These are phyloP conservation scores for Prunus yedoensis DNA, from an alignment of 331 rosid species.

Conservation along the genomic window DNA sequence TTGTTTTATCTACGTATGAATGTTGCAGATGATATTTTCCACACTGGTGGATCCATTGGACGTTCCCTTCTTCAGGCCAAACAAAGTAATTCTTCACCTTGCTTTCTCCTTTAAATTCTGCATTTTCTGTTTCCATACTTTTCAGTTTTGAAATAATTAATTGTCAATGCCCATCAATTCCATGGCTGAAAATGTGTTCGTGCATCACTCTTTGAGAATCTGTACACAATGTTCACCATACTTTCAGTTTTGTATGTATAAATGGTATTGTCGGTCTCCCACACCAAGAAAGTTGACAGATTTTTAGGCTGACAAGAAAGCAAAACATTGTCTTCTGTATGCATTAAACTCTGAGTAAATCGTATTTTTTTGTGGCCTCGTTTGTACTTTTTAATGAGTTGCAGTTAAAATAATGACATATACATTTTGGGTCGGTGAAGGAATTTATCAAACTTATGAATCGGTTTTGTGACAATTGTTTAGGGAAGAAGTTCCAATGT, in stretches of 20 bases:
- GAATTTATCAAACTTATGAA: too few relatives aligned
- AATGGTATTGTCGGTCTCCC: neutral
- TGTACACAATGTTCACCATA: neutral
- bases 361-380: too few relatives aligned
- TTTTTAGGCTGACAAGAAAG: too few relatives aligned
- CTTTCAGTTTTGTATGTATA: neutral
- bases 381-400: too few relatives aligned
- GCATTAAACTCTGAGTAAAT: too few relatives aligned
- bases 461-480: too few relatives aligned
- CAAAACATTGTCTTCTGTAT: too few relatives aligned
- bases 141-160: neutral
- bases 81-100: constrained; percentile 36
- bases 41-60: constrained; percentile 29
- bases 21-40: constrained; percentile 50
- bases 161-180: neutral
- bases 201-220: too few relatives aligned
- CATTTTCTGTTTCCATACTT: neutral
- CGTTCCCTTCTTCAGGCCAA: constrained; percentile 81
- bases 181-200: neutral
- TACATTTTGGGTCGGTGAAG: too few relatives aligned
- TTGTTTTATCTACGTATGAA: neutral
- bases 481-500: too few relatives aligned
- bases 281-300: too few relatives aligned
- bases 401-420: too few relatives aligned
- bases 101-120: neutral